phyloP scores from a whole-genome alignment of 2,329 filamentous ascomycete genomes.

The Talaromyces sp. region DNA sequence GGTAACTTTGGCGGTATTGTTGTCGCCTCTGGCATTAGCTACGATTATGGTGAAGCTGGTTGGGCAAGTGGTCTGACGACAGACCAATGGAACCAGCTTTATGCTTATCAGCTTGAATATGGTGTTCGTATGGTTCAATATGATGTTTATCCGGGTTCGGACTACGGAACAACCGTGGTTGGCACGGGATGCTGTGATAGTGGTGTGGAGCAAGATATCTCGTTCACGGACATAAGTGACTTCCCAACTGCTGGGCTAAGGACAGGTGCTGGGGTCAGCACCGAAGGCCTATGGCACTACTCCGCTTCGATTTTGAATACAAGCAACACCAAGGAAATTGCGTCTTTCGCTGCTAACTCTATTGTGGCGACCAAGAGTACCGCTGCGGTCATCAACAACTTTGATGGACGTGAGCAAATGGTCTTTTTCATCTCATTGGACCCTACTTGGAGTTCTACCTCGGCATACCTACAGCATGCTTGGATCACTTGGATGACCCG shows the following conservation, averaged over 20 bases:
- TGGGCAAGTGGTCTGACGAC: conserved; percentile 59
- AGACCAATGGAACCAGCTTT: conserved; percentile 59
- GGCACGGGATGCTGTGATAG: conserved; percentile 51
- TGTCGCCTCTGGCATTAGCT: conserved; percentile 56
- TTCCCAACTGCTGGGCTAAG: conserved; percentile 60
- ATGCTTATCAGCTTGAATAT: conserved; percentile 61
- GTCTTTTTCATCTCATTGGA: conserved; percentile 62
- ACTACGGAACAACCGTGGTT: conserved; percentile 50
- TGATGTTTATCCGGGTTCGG: conserved; percentile 58
- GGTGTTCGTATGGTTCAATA: conserved; percentile 64
- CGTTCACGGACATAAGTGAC: conserved; percentile 56
- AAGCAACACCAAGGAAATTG: conserved; percentile 58
- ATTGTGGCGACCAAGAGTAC: conserved; percentile 45
- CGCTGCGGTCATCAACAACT: conserved; percentile 64
- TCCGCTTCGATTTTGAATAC: conserved; percentile 59
- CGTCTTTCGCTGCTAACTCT: conserved; percentile 54
- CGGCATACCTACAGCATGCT: conserved; percentile 62
- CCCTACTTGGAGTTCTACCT: conserved; percentile 55
- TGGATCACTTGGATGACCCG: conserved; percentile 66
- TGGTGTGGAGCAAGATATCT: conserved; percentile 56
- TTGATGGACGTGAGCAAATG: conserved; percentile 62
- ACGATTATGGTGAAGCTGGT: conserved; percentile 51
- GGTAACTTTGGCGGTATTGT: conserved; percentile 66
- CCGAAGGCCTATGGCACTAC: conserved; percentile 60
- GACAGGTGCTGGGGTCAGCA: conserved; percentile 53